These are phyloP conservation scores for Tricholoma bakamatsutake DNA, from an alignment of 768 basidiomycete genomes.

Conservation along the genomic window DNA sequence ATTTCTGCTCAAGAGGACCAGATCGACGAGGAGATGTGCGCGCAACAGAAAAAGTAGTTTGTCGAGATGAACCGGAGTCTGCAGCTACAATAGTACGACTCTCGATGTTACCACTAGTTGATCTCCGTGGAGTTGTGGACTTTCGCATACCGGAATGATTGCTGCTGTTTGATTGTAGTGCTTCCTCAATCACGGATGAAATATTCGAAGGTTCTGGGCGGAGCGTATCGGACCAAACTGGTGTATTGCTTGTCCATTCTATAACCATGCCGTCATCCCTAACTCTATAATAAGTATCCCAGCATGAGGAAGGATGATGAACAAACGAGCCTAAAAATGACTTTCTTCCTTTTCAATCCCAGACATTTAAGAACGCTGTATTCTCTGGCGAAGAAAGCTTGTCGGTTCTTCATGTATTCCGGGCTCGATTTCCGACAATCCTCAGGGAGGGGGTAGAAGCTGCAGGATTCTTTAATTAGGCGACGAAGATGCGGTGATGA, in stretches of 20 bases:
- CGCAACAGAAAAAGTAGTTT: neutral
- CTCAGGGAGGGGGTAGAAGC: conserved; percentile 21
- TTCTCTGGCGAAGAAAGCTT: conserved; percentile 17
- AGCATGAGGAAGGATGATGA: neutral
- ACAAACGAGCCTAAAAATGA: conserved; percentile 15
- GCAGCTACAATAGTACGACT: neutral
- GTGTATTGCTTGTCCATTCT: conserved; percentile 27
- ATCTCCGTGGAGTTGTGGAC: neutral
- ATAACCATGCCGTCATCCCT: conserved; percentile 32
- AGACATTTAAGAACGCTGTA: conserved; percentile 11
- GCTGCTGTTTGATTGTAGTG: neutral
- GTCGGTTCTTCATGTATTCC: conserved; percentile 15
- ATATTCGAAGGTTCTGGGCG: conserved; percentile 10
- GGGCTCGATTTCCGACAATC: conserved; percentile 18
- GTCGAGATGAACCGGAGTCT: neutral
- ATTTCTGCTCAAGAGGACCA: neutral
- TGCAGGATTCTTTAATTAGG: conserved; percentile 22
- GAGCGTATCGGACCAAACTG: conserved; percentile 28
- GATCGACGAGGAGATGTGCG: neutral
- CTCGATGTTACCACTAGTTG: neutral
- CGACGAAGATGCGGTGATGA: conserved; percentile 13
- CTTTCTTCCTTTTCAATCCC: conserved; percentile 20
- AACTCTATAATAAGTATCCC: neutral
- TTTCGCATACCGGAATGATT: neutral
- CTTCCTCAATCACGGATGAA: neutral